Evolutionary conservation across 371 early-diverging fungal species (phyloP).

Genomic region (Apophysomyces ossiformis): DNA sequence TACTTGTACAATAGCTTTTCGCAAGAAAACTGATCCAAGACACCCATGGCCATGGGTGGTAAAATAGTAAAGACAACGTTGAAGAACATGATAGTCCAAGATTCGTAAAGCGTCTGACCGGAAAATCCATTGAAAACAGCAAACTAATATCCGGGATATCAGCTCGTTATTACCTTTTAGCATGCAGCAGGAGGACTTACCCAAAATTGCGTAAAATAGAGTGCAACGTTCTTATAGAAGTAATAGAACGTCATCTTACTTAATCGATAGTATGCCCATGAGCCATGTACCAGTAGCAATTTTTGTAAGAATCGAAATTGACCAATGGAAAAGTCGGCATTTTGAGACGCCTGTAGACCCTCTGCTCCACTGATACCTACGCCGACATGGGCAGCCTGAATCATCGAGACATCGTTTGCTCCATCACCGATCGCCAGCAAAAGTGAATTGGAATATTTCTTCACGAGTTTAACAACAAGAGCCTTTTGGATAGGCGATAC

Average conservation of each 20-base stretch:
- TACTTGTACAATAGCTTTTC: constrained; percentile 72
- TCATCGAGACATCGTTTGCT: constrained; percentile 99
- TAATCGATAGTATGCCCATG: constrained; percentile 80
- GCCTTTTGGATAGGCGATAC: constrained; percentile 96
- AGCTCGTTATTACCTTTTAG: not conserved
- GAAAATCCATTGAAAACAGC: constrained; percentile 84
- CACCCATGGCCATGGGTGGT: constrained; percentile 78
- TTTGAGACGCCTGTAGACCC: constrained; percentile 79
- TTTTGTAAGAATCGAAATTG: constrained; percentile 80
- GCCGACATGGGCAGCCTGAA: constrained; percentile 88
- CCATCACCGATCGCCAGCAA: constrained; percentile 99
- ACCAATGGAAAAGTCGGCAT: constrained; percentile 86
- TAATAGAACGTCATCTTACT: constrained; percentile 76
- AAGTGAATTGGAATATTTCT: constrained; percentile 68
- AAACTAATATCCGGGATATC: constrained; percentile 21
- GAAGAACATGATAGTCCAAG: constrained; percentile 68
- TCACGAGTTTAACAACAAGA: constrained; percentile 80
- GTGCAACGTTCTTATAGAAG: constrained; percentile 87
- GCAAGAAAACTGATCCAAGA: constrained; percentile 83
- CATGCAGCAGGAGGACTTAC: constrained; percentile 29
- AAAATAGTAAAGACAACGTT: constrained; percentile 83
- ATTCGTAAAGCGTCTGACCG: constrained; percentile 79
- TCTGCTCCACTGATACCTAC: constrained; percentile 89
- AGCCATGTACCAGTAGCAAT: constrained; percentile 81
- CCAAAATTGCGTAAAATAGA: constrained; percentile 73